Evolutionary conservation across 148 eudicot species (phyloP).

Genomic region (Silene conica): DNA sequence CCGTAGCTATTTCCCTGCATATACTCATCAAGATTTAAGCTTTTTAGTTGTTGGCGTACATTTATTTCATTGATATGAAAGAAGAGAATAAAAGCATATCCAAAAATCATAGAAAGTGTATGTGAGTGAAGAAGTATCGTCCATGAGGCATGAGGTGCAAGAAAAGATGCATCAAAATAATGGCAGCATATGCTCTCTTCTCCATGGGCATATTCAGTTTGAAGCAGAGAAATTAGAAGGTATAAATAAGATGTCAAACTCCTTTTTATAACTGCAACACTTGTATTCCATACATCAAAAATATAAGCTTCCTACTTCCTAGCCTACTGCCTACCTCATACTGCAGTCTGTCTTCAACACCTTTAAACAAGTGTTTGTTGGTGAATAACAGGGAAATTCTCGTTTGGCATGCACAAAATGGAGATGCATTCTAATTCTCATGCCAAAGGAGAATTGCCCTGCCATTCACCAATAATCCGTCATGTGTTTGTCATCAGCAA

Average conservation of each 20-base stretch:
- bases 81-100: neutral
- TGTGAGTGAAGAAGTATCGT: neutral
- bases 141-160: conserved; percentile 7
- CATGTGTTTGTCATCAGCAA: no score
- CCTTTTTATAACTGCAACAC: neutral
- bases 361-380: no score
- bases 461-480: conserved; percentile 25
- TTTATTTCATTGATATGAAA: no score
- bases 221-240: neutral
- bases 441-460: conserved; percentile 34
- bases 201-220: neutral
- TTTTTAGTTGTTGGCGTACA: no score
- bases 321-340: no score
- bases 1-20: no score
- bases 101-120: neutral
- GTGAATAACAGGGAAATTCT: conserved; percentile 35
- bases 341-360: no score
- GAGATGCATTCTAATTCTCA: neutral
- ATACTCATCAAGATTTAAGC: no score
- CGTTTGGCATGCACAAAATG: conserved; percentile 28
- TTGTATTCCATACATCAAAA: neutral
- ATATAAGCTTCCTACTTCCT: no score
- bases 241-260: conserved; percentile 12
- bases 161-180: neutral
- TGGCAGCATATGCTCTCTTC: conserved; percentile 16